Base-by-base conservation (phyloP, 2,329 filamentous ascomycete genomes). In the Phoma sp. region DNA sequence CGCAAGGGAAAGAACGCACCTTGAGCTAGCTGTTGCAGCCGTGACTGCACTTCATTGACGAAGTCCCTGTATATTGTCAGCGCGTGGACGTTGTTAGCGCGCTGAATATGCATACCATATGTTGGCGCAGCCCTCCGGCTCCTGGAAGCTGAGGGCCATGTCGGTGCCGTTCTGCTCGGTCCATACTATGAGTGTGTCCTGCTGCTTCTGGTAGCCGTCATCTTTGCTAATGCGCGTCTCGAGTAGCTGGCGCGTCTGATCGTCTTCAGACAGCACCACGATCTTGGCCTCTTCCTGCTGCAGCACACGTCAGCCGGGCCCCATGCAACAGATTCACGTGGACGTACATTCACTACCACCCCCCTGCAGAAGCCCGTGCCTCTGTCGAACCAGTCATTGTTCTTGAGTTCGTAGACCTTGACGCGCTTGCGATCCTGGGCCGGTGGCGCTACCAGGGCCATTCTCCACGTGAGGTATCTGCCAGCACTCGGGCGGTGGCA, bases 301-400 rank as follows among this genome's bases (percentile, higher is more conserved):
- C 65, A 78, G 82, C 82, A 81, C 60, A 61, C 81, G 68, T 78
- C 65, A 78, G 72, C 80, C 43, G 53, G 42, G 52, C 54, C 26
- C 50, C 37, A 40, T 28, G 53, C 46, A 53, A 42, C 50, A 30
- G 5, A 25, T 34, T 18, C 20, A 29, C 49, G 17, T 38, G 25
- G 18, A 76, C 89, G 75, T 85, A 95, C 90, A 75, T 87, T 84
- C 60, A 88, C 78, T 61, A 90, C 85, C 61, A 87, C 84, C 40
- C 93, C 92, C 56, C 87, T 91, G 76, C 95, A 98, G 77, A 97
- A 97, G 59, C 95, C 95, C 40, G 95, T 99, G 61, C 95, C 95
- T 71, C 93, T 85, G 79, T 99, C 95, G 75, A 93, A 97, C 95
- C 95, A 99, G 86, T 98, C 95, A 83, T 96, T 96, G 79, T 96